A percentile compares a stretch with the other conserved stretches of the same genome.
phyloP scores from a whole-genome alignment of 768 basidiomycete species.

The Auricularia auricula-judae region DNA sequence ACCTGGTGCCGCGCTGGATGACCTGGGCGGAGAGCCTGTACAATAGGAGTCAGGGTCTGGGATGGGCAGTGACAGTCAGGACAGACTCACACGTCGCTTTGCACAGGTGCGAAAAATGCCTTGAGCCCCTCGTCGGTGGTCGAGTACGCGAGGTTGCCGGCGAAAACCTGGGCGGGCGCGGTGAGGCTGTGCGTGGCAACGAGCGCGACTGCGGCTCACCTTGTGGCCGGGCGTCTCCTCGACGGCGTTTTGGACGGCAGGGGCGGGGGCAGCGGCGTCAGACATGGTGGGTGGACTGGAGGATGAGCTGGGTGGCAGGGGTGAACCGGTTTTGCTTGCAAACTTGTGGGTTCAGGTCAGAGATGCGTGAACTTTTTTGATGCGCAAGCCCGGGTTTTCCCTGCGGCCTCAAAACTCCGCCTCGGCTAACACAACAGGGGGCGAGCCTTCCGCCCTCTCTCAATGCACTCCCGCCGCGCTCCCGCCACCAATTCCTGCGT shows the following conservation, averaged over 20 bases:
- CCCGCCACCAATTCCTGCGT: too few relatives aligned
- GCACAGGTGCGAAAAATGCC: constrained; percentile 84
- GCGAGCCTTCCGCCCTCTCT: too few relatives aligned
- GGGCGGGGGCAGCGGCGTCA: constrained; percentile 65
- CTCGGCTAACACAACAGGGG: too few relatives aligned
- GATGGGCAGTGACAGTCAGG: constrained; percentile 13
- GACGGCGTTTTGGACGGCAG: constrained; percentile 69
- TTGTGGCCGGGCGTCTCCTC: constrained; percentile 76
- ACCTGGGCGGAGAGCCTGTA: constrained; percentile 71
- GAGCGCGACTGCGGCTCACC: constrained; percentile 31
- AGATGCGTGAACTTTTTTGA: background rate
- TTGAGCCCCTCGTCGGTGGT: constrained; percentile 92
- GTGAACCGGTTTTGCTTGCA: constrained; percentile 76
- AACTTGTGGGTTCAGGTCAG: constrained; percentile 62
- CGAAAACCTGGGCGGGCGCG: constrained; percentile 58
- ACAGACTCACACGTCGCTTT: constrained; percentile 79
- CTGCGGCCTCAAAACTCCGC: constrained; percentile 1
- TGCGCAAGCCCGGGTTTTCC: background rate
- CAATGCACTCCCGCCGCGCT: too few relatives aligned
- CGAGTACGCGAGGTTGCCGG: constrained; percentile 89
- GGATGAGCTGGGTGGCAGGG: constrained; percentile 47
- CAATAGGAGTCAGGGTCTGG: constrained; percentile 5
- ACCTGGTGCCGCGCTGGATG: constrained; percentile 74
- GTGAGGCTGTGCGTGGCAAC: constrained; percentile 7
- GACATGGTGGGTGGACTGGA: constrained; percentile 44